These are phyloP conservation scores for Hevea brasiliensis DNA, from an alignment of 345 rosid genomes.

Conservation along the genomic window DNA sequence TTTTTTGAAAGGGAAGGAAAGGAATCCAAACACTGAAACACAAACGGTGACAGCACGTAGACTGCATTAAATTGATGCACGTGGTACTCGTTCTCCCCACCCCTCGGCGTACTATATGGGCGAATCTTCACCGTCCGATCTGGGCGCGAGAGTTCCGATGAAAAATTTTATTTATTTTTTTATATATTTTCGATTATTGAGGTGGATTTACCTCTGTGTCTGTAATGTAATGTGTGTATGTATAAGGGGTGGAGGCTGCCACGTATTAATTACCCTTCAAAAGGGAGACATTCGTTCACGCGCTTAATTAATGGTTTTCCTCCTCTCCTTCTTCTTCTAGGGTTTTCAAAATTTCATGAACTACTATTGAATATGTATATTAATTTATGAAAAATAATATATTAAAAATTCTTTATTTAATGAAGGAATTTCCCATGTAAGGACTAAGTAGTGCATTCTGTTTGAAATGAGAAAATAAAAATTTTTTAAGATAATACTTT, in stretches of 20 bases:
- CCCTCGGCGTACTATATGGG: not conserved
- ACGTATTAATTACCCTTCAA: not conserved
- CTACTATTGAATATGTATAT: not conserved
- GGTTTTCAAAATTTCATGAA: not conserved
- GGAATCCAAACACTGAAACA: not conserved
- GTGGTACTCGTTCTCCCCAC: slow-evolving; percentile 1
- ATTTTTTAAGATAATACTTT: too few relatives aligned
- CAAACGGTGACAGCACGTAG: slow-evolving; percentile 9
- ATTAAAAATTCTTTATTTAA: too few relatives aligned
- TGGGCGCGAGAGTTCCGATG: not conserved
- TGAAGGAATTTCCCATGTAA: too few relatives aligned
- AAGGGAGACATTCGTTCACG: not conserved
- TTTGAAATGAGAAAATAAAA: too few relatives aligned
- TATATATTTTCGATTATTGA: not conserved
- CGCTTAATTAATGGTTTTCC: not conserved
- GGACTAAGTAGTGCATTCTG: too few relatives aligned
- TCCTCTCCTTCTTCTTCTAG: not conserved
- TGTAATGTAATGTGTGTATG: not conserved
- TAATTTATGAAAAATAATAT: too few relatives aligned
- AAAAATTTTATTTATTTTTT: not conserved
- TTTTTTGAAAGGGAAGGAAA: too few relatives aligned
- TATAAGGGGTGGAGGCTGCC: not conserved
- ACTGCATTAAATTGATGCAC: slow-evolving; percentile 10
- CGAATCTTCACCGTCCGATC: slow-evolving; percentile 4
- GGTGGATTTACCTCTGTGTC: not conserved